Evolutionary conservation across 1,139 yeast genomes (phyloP).

Genomic region (Protomyces pachydermus): DNA sequence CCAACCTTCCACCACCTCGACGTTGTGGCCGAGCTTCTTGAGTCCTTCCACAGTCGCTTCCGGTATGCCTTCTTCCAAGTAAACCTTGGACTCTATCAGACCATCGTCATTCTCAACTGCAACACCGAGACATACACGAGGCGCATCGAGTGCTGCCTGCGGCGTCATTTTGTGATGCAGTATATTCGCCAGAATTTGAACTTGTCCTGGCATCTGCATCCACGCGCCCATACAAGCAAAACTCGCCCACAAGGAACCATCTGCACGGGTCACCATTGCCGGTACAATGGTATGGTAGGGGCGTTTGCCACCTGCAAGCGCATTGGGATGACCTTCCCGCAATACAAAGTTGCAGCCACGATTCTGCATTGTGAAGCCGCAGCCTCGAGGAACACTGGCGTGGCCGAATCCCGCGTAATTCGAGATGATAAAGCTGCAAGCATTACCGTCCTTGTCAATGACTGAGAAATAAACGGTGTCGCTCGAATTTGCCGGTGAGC

Average conservation of each 20-base stretch:
- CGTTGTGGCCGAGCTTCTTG: conserved; percentile 54
- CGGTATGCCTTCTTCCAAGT: conserved; percentile 61
- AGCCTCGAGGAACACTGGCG: conserved; percentile 60
- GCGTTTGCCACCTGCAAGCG: conserved; percentile 63
- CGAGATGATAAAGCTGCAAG: conserved; percentile 76
- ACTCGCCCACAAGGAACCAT: conserved; percentile 53
- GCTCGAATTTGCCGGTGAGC: conserved; percentile 61
- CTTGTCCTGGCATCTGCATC: conserved; percentile 83
- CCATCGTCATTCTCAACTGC: conserved; percentile 41
- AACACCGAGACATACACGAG: conserved; percentile 61
- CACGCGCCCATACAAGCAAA: conserved; percentile 88
- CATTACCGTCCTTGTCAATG: conserved; percentile 68
- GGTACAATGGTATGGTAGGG: conserved; percentile 85
- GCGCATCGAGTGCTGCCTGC: conserved; percentile 71
- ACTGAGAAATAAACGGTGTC: conserved; percentile 75
- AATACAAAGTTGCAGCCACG: conserved; percentile 73
- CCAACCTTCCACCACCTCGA: conserved; percentile 47
- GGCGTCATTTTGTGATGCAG: conserved; percentile 60
- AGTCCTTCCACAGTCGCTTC: conserved; percentile 46
- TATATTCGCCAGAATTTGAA: conserved; percentile 68
- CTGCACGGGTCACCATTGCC: conserved; percentile 55
- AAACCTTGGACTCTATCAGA: conserved; percentile 55
- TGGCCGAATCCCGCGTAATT: conserved; percentile 69
- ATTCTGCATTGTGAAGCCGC: conserved; percentile 70
- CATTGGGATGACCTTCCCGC: conserved; percentile 54